These are phyloP conservation scores for Apiotrichum porosum DNA, from an alignment of 1,284 basidiomycete species.

Conservation along the genomic window DNA sequence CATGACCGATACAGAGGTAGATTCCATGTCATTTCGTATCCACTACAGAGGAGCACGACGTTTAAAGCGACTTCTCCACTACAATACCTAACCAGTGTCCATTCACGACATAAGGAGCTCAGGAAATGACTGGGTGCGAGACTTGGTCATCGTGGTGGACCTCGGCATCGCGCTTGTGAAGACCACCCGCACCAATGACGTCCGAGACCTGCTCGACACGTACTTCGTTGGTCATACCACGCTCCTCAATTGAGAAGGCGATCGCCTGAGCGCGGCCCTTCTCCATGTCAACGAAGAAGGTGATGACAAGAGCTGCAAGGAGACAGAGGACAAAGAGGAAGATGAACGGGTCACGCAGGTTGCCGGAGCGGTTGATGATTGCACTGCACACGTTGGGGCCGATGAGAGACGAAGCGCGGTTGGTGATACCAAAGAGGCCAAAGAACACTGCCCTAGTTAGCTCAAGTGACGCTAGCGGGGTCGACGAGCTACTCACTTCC, in stretches of 20 bases:
- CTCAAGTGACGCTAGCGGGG: too few species aligned
- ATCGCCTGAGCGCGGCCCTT: slow-evolving; percentile 64
- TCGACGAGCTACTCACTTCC: slow-evolving; percentile 59
- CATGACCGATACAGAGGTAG: too few species aligned
- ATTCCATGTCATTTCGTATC: too few species aligned
- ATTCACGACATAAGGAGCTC: too few species aligned
- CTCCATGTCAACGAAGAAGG: slow-evolving; percentile 64
- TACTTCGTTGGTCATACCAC: slow-evolving; percentile 14
- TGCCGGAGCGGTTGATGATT: slow-evolving; percentile 55
- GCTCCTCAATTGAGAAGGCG: slow-evolving; percentile 27
- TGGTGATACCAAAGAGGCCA: slow-evolving; percentile 74
- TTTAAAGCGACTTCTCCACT: too few species aligned
- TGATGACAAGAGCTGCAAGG: slow-evolving; percentile 59
- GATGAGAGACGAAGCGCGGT: slow-evolving; percentile 73
- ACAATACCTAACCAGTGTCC: too few species aligned
- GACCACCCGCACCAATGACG: not conserved
- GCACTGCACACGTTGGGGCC: slow-evolving; percentile 75
- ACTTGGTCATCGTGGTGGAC: too few species aligned
- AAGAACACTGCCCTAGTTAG: slow-evolving; percentile 72
- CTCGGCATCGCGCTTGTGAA: not conserved
- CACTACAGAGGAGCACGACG: too few species aligned
- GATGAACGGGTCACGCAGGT: slow-evolving; percentile 65
- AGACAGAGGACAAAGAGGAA: slow-evolving; percentile 65
- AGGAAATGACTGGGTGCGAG: too few species aligned
- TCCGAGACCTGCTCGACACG: slow-evolving; percentile 12